Conservation (phyloP, 1,139 yeast genomes). For the Debaryomycetaceae sp. region DNA sequence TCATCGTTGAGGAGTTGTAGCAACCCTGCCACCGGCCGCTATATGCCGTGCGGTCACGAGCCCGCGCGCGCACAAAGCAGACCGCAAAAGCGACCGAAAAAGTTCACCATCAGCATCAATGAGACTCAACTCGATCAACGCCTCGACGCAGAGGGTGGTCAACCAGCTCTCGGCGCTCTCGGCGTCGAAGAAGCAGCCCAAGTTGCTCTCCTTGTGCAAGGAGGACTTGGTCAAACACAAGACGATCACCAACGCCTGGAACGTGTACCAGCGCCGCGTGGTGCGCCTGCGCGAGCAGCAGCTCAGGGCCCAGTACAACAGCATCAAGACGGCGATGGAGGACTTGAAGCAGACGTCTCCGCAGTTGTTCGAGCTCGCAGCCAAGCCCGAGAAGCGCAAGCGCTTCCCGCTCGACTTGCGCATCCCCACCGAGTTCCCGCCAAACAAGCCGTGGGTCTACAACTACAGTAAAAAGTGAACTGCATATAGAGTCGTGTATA, state of each 20-base stretch:
- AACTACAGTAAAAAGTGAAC: no score
- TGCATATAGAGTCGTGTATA: conserved; percentile 6
- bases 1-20: background rate
- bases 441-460: conserved; percentile 76
- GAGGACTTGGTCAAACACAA: conserved; percentile 87
- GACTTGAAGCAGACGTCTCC: conserved; percentile 52
- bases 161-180: conserved; percentile 81
- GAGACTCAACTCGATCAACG: conserved; percentile 34
- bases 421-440: conserved; percentile 90
- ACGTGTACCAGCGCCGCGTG: conserved; percentile 49
- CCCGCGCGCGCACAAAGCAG: background rate
- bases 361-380: conserved; percentile 49
- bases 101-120: conserved; percentile 3
- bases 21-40: background rate
- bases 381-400: conserved; percentile 41
- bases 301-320: conserved; percentile 59
- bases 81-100: background rate
- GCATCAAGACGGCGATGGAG: conserved; percentile 70
- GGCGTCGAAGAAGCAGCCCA: conserved; percentile 86
- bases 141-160: conserved; percentile 62
- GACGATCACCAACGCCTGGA: conserved; percentile 84
- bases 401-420: conserved; percentile 76
- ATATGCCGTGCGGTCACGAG: background rate
- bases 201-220: conserved; percentile 63
- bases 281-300: conserved; percentile 39